These are phyloP conservation scores for Carex pumila DNA, from an alignment of 176 grass and related monocot genomes.

Conservation along the genomic window DNA sequence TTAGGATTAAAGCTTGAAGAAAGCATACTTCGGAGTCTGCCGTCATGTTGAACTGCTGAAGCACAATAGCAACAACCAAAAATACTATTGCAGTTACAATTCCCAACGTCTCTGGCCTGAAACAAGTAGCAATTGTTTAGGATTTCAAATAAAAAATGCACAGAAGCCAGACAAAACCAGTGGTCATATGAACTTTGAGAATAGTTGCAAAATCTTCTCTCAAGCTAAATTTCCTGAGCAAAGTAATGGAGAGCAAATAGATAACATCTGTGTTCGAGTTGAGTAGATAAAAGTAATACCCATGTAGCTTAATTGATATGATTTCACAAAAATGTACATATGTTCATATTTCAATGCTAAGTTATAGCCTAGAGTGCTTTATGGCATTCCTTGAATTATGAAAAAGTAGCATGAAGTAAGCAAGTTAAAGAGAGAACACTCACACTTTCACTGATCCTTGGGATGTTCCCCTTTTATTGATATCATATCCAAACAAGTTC, in stretches of 20 bases:
- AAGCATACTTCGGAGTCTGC: slow-evolving; percentile 75
- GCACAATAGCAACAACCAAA: slow-evolving; percentile 86
- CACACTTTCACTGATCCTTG: slow-evolving; percentile 80
- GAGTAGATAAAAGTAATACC: neutral
- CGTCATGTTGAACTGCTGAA: slow-evolving; percentile 84
- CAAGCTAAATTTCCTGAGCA: neutral
- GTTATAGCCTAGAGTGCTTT: neutral
- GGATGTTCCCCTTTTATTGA: slow-evolving; percentile 90
- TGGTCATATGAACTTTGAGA: neutral
- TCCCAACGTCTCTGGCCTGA: slow-evolving; percentile 84
- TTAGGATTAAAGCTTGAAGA: neutral
- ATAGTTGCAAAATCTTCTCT: neutral
- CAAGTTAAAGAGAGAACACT: slow-evolving; percentile 21
- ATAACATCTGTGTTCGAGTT: too few relatives aligned
- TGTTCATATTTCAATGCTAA: neutral
- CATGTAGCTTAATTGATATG: neutral
- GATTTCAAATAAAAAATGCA: neutral
- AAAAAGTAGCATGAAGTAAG: neutral
- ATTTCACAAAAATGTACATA: neutral
- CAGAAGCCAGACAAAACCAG: neutral
- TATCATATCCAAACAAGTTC: slow-evolving; percentile 85
- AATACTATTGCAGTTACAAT: slow-evolving; percentile 94
- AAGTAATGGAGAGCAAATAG: neutral
- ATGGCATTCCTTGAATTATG: too few relatives aligned
- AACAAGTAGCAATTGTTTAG: slow-evolving; percentile 12